Conservation (phyloP, 257 asterid species). For the Asclepias syriaca region DNA sequence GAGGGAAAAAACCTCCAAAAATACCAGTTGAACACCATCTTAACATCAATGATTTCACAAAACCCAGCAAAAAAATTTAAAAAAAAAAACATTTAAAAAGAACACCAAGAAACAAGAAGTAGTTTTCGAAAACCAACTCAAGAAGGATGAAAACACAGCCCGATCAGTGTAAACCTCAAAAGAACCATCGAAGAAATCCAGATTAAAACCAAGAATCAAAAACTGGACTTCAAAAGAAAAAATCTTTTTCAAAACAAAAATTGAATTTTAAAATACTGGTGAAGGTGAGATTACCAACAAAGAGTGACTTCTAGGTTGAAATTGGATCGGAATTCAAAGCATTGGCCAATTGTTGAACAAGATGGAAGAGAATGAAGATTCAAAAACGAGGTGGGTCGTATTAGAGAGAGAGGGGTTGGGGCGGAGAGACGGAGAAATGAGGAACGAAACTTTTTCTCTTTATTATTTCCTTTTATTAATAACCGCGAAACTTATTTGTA, state of each 20-base stretch:
- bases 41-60: background rate
- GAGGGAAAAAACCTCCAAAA: background rate
- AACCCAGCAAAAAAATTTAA: slow-evolving; percentile 9
- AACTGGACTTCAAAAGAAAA: background rate
- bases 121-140: background rate
- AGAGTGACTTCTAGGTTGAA: background rate
- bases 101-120: background rate
- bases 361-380: slow-evolving; percentile 5
- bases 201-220: slow-evolving; percentile 6
- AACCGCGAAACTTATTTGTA: slow-evolving; percentile 39
- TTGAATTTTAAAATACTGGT: background rate
- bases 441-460: slow-evolving; percentile 2
- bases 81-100: background rate
- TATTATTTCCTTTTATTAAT: slow-evolving; percentile 16
- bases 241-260: background rate
- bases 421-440: slow-evolving; percentile 7
- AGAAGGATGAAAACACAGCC: background rate
- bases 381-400: slow-evolving; percentile 1
- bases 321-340: slow-evolving; percentile 16
- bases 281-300: background rate
- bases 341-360: slow-evolving; percentile 2
- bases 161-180: background rate
- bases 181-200: background rate
- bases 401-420: background rate
- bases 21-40: background rate